Evolutionary conservation across 805 yeast genomes (phyloP).

Genomic region (Candida sakaeoensis): DNA sequence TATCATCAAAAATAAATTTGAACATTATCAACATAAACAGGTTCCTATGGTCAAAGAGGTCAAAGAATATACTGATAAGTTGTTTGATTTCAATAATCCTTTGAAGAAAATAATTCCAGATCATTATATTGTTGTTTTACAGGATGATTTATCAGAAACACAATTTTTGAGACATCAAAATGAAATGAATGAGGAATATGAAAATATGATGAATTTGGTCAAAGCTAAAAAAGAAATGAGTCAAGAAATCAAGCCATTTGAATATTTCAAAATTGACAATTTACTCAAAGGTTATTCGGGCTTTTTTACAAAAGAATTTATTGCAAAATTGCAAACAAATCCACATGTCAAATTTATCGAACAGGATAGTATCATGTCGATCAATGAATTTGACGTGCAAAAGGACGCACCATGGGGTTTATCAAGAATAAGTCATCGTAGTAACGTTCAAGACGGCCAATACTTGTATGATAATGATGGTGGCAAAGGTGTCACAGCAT

Average conservation of each 20-base stretch:
- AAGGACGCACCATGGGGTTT: constrained; percentile 42
- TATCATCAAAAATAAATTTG: neutral
- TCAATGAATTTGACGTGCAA: constrained; percentile 31
- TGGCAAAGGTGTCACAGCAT: constrained; percentile 57
- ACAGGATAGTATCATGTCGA: constrained; percentile 35
- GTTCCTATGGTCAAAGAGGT: constrained; percentile 1
- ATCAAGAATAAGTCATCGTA: constrained; percentile 34
- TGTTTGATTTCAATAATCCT: constrained; percentile 6
- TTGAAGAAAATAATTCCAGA: constrained; percentile 44
- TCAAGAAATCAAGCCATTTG: constrained; percentile 21
- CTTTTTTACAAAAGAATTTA: constrained; percentile 42
- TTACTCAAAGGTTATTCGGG: constrained; percentile 78
- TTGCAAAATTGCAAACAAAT: constrained; percentile 11
- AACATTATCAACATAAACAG: neutral
- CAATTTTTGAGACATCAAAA: constrained; percentile 58
- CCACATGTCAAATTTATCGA: constrained; percentile 34
- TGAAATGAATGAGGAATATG: constrained; percentile 47
- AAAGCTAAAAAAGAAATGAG: constrained; percentile 15
- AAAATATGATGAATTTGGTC: constrained; percentile 8
- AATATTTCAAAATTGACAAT: constrained; percentile 55
- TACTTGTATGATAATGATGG: constrained; percentile 38
- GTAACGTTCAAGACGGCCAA: constrained; percentile 18
- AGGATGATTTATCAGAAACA: constrained; percentile 51
- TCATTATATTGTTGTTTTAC: constrained; percentile 81
- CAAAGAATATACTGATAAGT: neutral